Base-by-base conservation (phyloP, 1,139 yeast genomes). In the Pichia sp. region DNA sequence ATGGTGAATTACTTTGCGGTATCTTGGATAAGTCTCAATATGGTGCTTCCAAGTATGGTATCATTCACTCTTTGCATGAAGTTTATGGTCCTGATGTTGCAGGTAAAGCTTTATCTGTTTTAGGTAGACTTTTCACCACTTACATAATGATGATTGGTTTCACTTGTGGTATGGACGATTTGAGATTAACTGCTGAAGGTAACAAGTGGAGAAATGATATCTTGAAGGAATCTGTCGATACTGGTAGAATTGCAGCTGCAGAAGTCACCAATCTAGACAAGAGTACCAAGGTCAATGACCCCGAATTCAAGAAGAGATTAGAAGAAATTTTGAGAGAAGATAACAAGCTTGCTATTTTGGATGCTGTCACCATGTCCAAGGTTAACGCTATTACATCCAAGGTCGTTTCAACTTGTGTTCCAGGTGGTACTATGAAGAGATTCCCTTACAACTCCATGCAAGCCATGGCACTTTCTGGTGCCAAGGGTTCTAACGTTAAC, bases 131-230 rank as follows among this genome's bases (percentile, higher is more conserved):
- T 40, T 91, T 93, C 64, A 93, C 99, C 29, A 86, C 86, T 58
- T 93, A 87, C 60, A 87, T 82, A 52, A 91, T 83, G 74, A 73
- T 77, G 67, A 82, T 86, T 39, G 98, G 96, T 3, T 84, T 93
- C 56, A 91, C 98, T 9, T 93, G 99, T 77, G 98, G 99, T 72
- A 93, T 93, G 98, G 99, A 93, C 59, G 99, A 93, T 64, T 72
- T 93, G 60, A 77, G 96, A 58, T 72, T 93, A 50, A 91, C 97
- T 18, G 75, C 63, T 6, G 94, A 86, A 51, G 99, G 99, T 58
- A 88, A 93, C 59, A 57, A 67, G 41, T 81, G 94, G 94, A 78
- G 99, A 69, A 65, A 66, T 16, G 93, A 86, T 36, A 83, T 91
- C 45, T 70, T 93, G 58, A 66, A 73, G 48, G 77, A 78, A 47